Evolutionary conservation across 2,329 filamentous ascomycete species (phyloP).

Genomic region (Aaosphaeria arxii): DNA sequence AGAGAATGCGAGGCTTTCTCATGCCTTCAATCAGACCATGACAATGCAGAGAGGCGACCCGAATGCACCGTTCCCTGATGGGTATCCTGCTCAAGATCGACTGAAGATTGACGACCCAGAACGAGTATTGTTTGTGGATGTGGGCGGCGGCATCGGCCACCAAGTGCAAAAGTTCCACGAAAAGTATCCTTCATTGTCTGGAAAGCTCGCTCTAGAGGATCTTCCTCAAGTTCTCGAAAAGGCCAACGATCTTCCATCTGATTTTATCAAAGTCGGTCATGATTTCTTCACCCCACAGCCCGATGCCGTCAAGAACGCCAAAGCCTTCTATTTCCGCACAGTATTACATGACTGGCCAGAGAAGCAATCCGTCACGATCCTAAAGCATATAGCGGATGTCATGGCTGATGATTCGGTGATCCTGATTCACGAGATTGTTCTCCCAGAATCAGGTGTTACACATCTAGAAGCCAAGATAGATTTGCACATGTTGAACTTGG

Average conservation of each 20-base stretch:
- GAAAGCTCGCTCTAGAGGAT: background rate
- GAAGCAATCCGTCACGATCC: background rate
- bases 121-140: background rate
- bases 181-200: background rate
- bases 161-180: background rate
- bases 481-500: background rate
- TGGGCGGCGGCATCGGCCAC: background rate
- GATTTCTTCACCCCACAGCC: constrained; percentile 28
- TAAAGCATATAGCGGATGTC: background rate
- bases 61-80: background rate
- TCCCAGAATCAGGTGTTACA: background rate
- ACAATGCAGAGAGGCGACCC: background rate
- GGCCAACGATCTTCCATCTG: background rate
- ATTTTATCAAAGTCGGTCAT: constrained; percentile 12
- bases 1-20: background rate
- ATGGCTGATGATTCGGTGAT: background rate
- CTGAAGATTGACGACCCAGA: background rate
- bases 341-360: background rate
- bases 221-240: background rate
- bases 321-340: background rate
- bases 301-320: background rate
- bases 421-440: background rate
- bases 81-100: background rate
- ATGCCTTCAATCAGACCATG: background rate
- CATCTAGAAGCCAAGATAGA: background rate